phyloP scores from a whole-genome alignment of 1,284 basidiomycete species.

The Cystobasidium slooffiae region DNA sequence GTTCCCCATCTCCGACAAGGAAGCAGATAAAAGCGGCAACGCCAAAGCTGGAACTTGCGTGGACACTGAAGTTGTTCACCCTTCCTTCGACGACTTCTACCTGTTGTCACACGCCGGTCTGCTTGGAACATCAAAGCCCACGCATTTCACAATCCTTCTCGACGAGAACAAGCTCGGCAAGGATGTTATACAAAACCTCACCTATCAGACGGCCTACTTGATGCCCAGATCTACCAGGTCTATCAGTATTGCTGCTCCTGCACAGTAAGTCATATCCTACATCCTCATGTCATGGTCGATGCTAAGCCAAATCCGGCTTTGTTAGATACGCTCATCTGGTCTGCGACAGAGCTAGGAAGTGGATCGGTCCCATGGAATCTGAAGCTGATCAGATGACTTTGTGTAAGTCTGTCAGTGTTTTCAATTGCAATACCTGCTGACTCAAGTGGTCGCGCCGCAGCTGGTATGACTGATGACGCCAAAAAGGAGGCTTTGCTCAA shows the following conservation, averaged over 20 bases:
- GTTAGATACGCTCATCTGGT: slow-evolving; percentile 35
- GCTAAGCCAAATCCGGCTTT: background rate
- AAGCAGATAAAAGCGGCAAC: slow-evolving; percentile 45
- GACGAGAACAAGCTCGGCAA: slow-evolving; percentile 41
- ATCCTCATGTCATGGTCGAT: too few species aligned
- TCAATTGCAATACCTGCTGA: background rate
- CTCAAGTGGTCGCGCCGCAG: background rate
- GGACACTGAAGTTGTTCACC: slow-evolving; percentile 44
- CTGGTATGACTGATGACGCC: slow-evolving; percentile 6
- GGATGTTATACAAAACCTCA: slow-evolving; percentile 31
- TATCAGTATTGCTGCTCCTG: slow-evolving; percentile 34
- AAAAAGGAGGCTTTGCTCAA: background rate
- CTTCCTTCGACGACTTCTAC: slow-evolving; percentile 44
- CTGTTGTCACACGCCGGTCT: slow-evolving; percentile 45
- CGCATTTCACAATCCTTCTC: slow-evolving; percentile 33
- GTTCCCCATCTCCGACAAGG: slow-evolving; percentile 61
- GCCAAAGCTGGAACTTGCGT: slow-evolving; percentile 47
- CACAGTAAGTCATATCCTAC: slow-evolving; percentile 20
- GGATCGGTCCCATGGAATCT: slow-evolving; percentile 9
- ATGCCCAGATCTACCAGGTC: slow-evolving; percentile 38
- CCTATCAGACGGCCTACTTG: slow-evolving; percentile 32
- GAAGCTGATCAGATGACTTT: slow-evolving; percentile 14
- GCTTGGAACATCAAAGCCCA: slow-evolving; percentile 38
- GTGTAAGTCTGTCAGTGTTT: background rate
- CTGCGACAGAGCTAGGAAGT: slow-evolving; percentile 26